phyloP scores from a whole-genome alignment of 305 asterid species.

The Rubia peregrina region DNA sequence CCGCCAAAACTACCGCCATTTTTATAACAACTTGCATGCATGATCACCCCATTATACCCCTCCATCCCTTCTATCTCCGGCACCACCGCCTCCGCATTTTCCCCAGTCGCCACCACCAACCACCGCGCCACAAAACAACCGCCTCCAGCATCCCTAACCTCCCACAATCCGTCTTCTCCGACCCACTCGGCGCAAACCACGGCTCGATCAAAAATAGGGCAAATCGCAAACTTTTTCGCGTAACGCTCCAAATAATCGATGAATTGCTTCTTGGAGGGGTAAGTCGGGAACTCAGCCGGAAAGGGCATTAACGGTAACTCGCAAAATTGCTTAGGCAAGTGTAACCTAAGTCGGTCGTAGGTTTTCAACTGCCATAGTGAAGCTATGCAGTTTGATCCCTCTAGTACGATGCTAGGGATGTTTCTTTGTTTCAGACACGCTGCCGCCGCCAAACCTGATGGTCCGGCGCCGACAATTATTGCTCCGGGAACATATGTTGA shows the following conservation, averaged over 20 bases:
- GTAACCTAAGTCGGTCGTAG: constrained; percentile 72
- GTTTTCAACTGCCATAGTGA: constrained; percentile 81
- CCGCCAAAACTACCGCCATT: constrained; percentile 47
- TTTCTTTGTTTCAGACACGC: constrained; percentile 64
- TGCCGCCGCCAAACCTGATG: constrained; percentile 80
- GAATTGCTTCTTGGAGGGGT: constrained; percentile 79
- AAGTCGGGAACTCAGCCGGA: constrained; percentile 63
- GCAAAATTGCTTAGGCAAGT: constrained; percentile 77
- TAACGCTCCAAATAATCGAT: constrained; percentile 44
- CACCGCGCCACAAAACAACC: constrained; percentile 46
- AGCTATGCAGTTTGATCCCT: constrained; percentile 72
- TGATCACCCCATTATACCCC: constrained; percentile 45
- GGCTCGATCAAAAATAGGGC: constrained; percentile 42
- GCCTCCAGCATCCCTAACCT: constrained; percentile 24
- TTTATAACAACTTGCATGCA: constrained; percentile 69
- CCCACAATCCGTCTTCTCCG: constrained; percentile 39
- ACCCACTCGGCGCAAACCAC: constrained; percentile 57
- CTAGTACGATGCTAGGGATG: constrained; percentile 51
- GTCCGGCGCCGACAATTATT: constrained; percentile 85
- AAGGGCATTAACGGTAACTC: constrained; percentile 77
- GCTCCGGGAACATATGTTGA: constrained; percentile 45
- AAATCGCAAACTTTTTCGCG: constrained; percentile 47
- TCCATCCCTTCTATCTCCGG: constrained; percentile 58
- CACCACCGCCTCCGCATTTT: constrained; percentile 79
- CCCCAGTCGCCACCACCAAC: constrained; percentile 89